These are phyloP conservation scores for Jacaranda copaia DNA, from an alignment of 257 asterid genomes.

Conservation along the genomic window DNA sequence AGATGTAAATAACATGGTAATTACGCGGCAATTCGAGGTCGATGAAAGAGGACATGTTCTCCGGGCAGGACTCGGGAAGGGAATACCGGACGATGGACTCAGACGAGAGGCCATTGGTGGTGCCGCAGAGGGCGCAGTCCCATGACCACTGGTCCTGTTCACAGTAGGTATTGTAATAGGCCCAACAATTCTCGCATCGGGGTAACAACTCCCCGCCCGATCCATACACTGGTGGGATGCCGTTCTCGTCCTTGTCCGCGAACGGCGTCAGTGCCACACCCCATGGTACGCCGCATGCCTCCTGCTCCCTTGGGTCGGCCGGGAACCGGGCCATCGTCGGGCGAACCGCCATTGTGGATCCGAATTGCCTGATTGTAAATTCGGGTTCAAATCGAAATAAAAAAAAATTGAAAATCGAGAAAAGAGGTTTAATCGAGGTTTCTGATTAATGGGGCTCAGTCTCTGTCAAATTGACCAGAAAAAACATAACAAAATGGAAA, in stretches of 20 bases:
- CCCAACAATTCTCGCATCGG: conserved; percentile 98
- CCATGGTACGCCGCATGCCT: conserved; percentile 87
- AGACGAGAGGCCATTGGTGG: conserved; percentile 81
- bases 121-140: conserved; percentile 91
- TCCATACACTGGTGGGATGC: conserved; percentile 85
- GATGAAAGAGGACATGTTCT: conserved; percentile 79
- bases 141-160: conserved; percentile 98
- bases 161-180: conserved; percentile 86
- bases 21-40: conserved; percentile 89
- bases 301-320: conserved; percentile 66
- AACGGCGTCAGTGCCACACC: conserved; percentile 88
- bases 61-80: conserved; percentile 79
- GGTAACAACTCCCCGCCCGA: conserved; percentile 83
- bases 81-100: conserved; percentile 75
- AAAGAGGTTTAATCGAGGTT: conserved; percentile 41
- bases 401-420: background rate
- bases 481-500: background rate
- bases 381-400: conserved; percentile 6
- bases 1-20: conserved; percentile 21
- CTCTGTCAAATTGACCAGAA: conserved; percentile 22
- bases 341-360: conserved; percentile 82
- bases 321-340: conserved; percentile 83
- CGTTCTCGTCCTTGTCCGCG: conserved; percentile 87
- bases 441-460: conserved; percentile 12
- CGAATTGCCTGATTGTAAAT: conserved; percentile 31